Percentiles rank a stretch among this genome's conserved stretches.
Conservation (phyloP, 2,329 filamentous ascomycete species). For the Eutypella sp. region DNA sequence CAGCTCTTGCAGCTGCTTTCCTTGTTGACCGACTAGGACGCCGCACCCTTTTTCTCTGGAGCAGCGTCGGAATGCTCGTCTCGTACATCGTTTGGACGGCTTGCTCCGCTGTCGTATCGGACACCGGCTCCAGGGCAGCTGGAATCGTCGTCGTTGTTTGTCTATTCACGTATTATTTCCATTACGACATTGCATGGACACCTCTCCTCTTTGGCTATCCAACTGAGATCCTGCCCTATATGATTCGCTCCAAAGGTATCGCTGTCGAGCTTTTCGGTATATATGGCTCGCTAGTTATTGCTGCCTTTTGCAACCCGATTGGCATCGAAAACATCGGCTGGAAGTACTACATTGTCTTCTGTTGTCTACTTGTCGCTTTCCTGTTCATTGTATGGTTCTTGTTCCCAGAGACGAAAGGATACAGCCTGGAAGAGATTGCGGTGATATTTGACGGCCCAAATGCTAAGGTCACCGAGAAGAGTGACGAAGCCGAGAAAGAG, state of each 20-base stretch:
- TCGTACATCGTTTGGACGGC: conserved; percentile 36
- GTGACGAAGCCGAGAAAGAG: conserved; percentile 5
- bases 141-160: conserved; percentile 42
- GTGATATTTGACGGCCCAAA: conserved; percentile 18
- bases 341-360: conserved; percentile 37
- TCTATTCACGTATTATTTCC: conserved; percentile 43
- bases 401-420: conserved; percentile 26
- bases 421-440: conserved; percentile 24
- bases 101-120: conserved; percentile 26
- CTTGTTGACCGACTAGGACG: conserved; percentile 38
- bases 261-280: conserved; percentile 40
- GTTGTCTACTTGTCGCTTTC: conserved; percentile 30
- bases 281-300: conserved; percentile 28
- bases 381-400: conserved; percentile 30
- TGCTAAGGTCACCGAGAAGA: conserved; percentile 9
- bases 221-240: conserved; percentile 34
- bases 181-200: conserved; percentile 42
- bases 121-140: conserved; percentile 24
- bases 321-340: conserved; percentile 30
- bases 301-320: conserved; percentile 33
- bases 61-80: conserved; percentile 30
- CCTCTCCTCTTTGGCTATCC: conserved; percentile 41
- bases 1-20: conserved; percentile 30
- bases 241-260: conserved; percentile 33
- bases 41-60: conserved; percentile 35